Percentiles rank a stretch among this genome's conserved stretches.
Conservation (phyloP, 2,329 filamentous ascomycete species). For the Ceratocystis destructans region DNA sequence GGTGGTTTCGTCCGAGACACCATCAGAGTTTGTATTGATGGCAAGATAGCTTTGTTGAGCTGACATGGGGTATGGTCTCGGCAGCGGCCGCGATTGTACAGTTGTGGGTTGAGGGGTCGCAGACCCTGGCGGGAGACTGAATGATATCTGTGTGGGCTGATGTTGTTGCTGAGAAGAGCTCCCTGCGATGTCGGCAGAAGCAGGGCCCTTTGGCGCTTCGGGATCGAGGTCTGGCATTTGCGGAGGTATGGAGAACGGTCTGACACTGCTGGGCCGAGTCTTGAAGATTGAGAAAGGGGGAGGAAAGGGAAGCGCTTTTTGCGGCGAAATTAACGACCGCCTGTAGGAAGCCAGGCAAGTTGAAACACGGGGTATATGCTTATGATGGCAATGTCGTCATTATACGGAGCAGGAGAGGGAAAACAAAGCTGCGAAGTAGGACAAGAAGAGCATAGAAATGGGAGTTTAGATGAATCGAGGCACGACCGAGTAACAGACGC, state of each 20-base stretch:
- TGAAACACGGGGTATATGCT: neutral
- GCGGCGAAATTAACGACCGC: neutral
- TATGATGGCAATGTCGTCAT: neutral
- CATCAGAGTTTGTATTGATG: constrained; percentile 11
- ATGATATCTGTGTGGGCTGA: constrained; percentile 15
- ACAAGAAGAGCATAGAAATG: neutral
- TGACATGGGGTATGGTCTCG: constrained; percentile 18
- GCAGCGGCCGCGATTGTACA: constrained; percentile 18
- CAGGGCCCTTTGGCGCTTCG: neutral
- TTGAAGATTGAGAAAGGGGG: neutral
- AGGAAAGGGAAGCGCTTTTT: neutral
- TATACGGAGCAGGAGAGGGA: neutral
- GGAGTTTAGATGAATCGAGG: neutral
- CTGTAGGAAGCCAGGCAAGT: neutral
- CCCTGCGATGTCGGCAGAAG: neutral
- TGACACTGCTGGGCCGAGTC: neutral
- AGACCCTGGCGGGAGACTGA: constrained; percentile 16
- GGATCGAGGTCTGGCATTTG: neutral
- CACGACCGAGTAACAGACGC: neutral
- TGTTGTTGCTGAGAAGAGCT: neutral
- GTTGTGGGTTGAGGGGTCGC: constrained; percentile 17
- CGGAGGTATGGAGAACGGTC: neutral
- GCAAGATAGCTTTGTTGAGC: constrained; percentile 11
- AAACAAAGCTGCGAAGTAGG: neutral
- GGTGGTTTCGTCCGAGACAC: constrained; percentile 32